Evolutionary conservation across 192 early-diverging fungal species (phyloP), one percentile per base, ranked within the genome.

Genomic region (Ramicandelaber brevisporus): DNA sequence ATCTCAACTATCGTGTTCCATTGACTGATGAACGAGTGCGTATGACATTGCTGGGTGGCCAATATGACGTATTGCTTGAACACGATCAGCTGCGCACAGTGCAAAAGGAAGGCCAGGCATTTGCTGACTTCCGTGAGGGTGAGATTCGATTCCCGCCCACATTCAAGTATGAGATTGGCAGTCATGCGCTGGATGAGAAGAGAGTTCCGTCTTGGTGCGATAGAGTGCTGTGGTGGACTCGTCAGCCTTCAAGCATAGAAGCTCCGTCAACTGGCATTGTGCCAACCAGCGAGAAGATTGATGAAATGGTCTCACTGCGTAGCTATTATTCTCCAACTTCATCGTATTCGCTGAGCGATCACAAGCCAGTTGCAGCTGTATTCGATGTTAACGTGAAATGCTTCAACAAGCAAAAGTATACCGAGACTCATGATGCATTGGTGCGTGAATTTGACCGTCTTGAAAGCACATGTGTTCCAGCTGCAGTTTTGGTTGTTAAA

Each of bases 201-300:
- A 60, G 92, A 17, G 50, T 70, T 3, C 92, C 92, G 9, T 69
- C 83, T 1, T 98, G 85, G 67, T 88, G 82, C 37, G 92, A 98
- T 41, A 70, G 92, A 17, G 69, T 98, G 14, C 50, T 95, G 22
- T 93, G 78, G 78, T 67, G 68, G 37, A 75, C 71, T 15, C 65
- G 62, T 6, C 43, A n/a, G n/a, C n/a, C n/a, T n/a, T n/a, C n/a
- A n/a, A n/a, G n/a, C n/a, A n/a, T n/a, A n/a, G n/a, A n/a, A n/a
- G n/a, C n/a, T n/a, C n/a, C n/a, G 27, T 55, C 11, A 29, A 33
- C 5, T 5, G 25, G 10, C 39, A 59, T 17, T 63, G 57, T 43
- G 43, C 68, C 5, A 36, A 46, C 8, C 36, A 48, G n/a, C 14
- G 53, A 3, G 53, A 40, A 27, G 81, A 82, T 38, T 30, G 30